These are phyloP conservation scores for Puccinia horiana DNA, from an alignment of 1,284 basidiomycete species.

Conservation along the genomic window DNA sequence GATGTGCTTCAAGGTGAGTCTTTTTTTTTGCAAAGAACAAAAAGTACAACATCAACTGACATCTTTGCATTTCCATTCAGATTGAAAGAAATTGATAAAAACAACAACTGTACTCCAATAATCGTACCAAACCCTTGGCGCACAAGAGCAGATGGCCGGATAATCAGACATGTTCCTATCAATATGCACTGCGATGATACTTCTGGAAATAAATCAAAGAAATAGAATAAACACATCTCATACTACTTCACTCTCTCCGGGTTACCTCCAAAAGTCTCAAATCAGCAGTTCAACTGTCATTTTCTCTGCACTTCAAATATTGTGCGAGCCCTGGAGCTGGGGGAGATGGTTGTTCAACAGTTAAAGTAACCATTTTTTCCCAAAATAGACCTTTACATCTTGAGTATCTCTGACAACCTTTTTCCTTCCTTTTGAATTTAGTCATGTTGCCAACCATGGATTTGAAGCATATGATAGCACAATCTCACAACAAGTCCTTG, in stretches of 20 bases:
- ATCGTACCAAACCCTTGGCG: neutral
- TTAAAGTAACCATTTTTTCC: neutral
- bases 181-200: neutral
- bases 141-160: neutral
- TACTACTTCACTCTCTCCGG: no score
- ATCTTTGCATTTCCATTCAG: neutral
- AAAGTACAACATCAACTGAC: neutral
- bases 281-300: no score
- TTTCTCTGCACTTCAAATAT: neutral
- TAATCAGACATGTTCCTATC: constrained; percentile 2
- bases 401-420: neutral
- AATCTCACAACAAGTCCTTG: neutral
- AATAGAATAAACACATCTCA: no score
- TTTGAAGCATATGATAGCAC: constrained; percentile 1
- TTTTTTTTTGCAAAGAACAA: neutral
- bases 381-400: neutral
- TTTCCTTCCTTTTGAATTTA: neutral
- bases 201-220: no score
- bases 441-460: neutral
- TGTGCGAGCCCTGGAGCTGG: neutral
- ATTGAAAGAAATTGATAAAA: neutral
- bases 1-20: neutral
- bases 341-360: neutral
- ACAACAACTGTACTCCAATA: neutral
- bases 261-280: no score